Evolutionary conservation across 2,329 filamentous ascomycete genomes (phyloP).

Genomic region (Pyricularia grisea): DNA sequence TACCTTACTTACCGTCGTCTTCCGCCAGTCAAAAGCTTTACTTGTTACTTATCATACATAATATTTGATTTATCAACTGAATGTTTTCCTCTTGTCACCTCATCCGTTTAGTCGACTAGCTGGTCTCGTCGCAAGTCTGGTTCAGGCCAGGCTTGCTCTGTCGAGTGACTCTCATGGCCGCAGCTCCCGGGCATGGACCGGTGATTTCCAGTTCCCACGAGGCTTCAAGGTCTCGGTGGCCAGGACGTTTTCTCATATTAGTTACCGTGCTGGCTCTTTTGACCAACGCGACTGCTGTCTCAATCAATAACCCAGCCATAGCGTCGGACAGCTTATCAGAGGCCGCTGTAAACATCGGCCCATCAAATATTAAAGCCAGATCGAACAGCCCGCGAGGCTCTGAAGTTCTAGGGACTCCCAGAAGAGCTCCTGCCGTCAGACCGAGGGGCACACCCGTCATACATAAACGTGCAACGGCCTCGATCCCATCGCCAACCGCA

Average conservation of each 20-base stretch:
- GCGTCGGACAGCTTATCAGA: neutral
- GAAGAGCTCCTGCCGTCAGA: neutral
- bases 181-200: neutral
- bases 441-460: neutral
- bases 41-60: neutral
- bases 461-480: neutral
- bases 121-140: neutral
- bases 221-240: neutral
- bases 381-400: neutral
- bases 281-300: neutral
- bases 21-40: neutral
- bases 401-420: neutral
- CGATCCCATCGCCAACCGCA: conserved; percentile 1
- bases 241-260: neutral
- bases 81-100: neutral
- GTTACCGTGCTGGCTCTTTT: neutral
- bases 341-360: neutral
- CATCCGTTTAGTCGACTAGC: neutral
- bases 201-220: neutral
- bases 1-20: neutral
- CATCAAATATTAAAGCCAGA: neutral
- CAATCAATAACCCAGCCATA: neutral
- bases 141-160: neutral
- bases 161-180: neutral
- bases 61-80: neutral